Percentiles rank a stretch among this genome's conserved stretches.
These are phyloP conservation scores for Paramecium sonneborni DNA, from an alignment of 73 alveolate genomes.

Conservation along the genomic window DNA sequence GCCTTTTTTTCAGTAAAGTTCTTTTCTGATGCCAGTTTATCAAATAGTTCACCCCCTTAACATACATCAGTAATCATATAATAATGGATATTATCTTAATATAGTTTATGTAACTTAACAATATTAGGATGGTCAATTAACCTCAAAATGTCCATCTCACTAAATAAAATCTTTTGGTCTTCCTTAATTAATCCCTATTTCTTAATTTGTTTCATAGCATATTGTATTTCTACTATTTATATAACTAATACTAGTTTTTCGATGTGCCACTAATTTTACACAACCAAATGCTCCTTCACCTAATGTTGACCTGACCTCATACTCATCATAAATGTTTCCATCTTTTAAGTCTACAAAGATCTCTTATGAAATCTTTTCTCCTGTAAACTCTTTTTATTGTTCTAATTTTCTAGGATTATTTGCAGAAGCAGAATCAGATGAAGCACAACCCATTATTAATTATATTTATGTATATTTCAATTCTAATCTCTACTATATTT, in stretches of 20 bases:
- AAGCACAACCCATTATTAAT: conserved; percentile 35
- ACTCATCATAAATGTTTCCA: conserved; percentile 63
- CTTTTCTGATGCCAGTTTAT: conserved; percentile 51
- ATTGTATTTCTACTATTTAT: conserved; percentile 24
- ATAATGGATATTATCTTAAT: conserved; percentile 60
- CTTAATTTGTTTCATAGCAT: conserved; percentile 71
- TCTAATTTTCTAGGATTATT: not conserved
- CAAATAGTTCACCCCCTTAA: conserved; percentile 72
- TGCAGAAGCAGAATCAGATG: conserved; percentile 1
- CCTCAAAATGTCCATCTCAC: conserved; percentile 71
- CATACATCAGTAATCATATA: conserved; percentile 68
- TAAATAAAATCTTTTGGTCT: not conserved
- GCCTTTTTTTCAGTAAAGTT: conserved; percentile 72
- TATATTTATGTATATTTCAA: not conserved
- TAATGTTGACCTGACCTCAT: conserved; percentile 61
- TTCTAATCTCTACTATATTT: not conserved
- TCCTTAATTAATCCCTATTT: conserved; percentile 30
- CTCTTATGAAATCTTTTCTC: conserved; percentile 12
- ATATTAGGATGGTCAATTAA: conserved; percentile 71
- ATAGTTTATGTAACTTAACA: conserved; percentile 70
- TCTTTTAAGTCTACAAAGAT: conserved; percentile 49
- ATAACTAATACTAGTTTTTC: conserved; percentile 13
- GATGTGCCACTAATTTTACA: conserved; percentile 71
- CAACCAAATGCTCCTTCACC: conserved; percentile 80
- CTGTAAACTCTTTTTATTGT: not conserved